Base-by-base conservation (phyloP, 805 yeast genomes). In the Ogataea parapolymorpha region DNA sequence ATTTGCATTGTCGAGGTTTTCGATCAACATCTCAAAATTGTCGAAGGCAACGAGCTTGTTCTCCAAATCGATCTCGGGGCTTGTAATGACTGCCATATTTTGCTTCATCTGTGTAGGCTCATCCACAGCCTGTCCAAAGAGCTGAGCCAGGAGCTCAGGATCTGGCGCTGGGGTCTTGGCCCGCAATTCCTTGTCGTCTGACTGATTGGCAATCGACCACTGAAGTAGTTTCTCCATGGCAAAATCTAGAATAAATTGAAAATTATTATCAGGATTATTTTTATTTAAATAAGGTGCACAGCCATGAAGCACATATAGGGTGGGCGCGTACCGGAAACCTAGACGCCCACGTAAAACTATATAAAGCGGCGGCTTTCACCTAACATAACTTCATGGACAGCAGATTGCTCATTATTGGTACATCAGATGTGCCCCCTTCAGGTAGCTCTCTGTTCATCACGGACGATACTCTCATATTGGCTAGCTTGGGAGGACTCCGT, bases 1-100 rank as follows among this genome's bases (percentile, higher is more conserved):
- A 64, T 91, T 90, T 17, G 98, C 98, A 61, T 93, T 93, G 62
- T 93, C 98, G 45, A 91, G 64, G 55, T 89, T 89, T 59, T 91
- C 98, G 35, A 93, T 82, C 37, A 91, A 69, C 91, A 90, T 88
- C 61, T 91, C 96, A 55, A 91, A 84, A 60, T 88, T 87, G 50
- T 91, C 97, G 45, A 89, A 75, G 0, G 97, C 95, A 7, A 77
- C 75, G 37, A 82, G 69, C 53, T 83, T 84, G 52, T 73, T 72
- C 29, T 84, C 91, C 16, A 75, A 52, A 6, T 74, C 74, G 3
- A 79, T 78, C 35, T 80, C 83, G 6, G 77, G 75, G 53, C 77
- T 70, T 2, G 65, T 56, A 4, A 85, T 77, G 8, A 84, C 80
- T 5, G 61, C 55, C 59, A 90, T 76, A 24, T 87, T 78, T 50